phyloP scores from a whole-genome alignment of 2,329 filamentous ascomycete species.

The Sclerotinia nivalis region DNA sequence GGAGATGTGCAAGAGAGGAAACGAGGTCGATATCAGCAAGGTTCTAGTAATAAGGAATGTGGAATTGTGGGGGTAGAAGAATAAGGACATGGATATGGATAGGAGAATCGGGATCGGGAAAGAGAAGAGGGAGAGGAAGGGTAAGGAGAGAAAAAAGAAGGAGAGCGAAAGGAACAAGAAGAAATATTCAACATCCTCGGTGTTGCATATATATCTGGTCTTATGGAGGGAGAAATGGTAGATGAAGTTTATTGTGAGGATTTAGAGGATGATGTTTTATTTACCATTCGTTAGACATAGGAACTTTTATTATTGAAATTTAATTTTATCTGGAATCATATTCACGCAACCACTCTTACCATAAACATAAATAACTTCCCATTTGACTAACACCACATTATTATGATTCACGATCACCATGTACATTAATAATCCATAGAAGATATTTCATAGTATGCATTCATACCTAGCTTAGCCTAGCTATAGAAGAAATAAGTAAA shows the following conservation, averaged over 20 bases:
- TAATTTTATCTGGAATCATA: too few species aligned
- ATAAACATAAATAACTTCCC: too few species aligned
- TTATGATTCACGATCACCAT: too few species aligned
- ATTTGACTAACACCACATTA: too few species aligned
- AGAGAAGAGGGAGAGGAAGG: neutral
- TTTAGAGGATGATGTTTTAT: neutral
- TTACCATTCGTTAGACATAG: neutral
- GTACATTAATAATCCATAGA: too few species aligned
- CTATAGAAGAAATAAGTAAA: neutral
- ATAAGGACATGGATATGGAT: too few species aligned
- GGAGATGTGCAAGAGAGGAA: neutral
- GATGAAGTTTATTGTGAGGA: conserved; percentile 8
- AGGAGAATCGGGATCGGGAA: too few species aligned
- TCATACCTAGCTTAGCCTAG: neutral
- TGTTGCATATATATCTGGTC: neutral
- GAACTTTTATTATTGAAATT: too few species aligned
- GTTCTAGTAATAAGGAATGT: too few species aligned
- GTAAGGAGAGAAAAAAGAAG: neutral
- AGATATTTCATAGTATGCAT: neutral
- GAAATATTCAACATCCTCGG: neutral
- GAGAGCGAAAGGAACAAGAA: neutral
- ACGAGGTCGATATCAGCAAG: neutral
- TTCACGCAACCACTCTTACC: too few species aligned
- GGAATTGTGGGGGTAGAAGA: too few species aligned
- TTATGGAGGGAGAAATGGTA: neutral